Evolutionary conservation across 257 asterid species (phyloP).

Genomic region (Jacaranda copaia): DNA sequence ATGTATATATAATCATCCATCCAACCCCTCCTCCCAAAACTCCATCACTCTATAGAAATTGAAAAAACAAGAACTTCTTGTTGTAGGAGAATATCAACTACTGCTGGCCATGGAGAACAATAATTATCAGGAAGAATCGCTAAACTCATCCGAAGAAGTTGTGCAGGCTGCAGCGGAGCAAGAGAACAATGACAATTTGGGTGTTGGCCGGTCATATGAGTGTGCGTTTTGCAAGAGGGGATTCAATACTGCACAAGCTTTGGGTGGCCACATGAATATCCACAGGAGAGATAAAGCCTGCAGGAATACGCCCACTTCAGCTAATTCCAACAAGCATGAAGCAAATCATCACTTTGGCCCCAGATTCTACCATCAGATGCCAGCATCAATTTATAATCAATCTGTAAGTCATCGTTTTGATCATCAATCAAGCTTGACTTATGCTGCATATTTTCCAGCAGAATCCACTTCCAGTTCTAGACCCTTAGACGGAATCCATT

Average conservation of each 20-base stretch:
- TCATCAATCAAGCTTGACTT: neutral
- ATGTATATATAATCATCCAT: neutral
- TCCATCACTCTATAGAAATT: no score
- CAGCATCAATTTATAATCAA: neutral
- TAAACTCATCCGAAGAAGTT: slow-evolving; percentile 17
- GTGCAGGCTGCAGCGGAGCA: neutral
- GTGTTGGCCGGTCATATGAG: slow-evolving; percentile 58
- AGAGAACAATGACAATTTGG: slow-evolving; percentile 9
- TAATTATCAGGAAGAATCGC: slow-evolving; percentile 20
- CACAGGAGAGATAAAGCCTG: slow-evolving; percentile 53
- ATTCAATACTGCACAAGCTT: slow-evolving; percentile 69
- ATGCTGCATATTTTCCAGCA: slow-evolving; percentile 31
- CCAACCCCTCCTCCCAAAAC: neutral
- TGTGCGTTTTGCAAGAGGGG: slow-evolving; percentile 71
- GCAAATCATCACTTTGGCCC: slow-evolving; percentile 18
- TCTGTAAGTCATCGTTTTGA: neutral
- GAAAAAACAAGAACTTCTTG: no score
- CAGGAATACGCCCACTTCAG: slow-evolving; percentile 36
- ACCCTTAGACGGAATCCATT: slow-evolving; percentile 12
- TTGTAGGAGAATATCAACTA: neutral
- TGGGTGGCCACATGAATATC: slow-evolving; percentile 72
- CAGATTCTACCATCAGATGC: neutral
- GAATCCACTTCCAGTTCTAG: slow-evolving; percentile 6
- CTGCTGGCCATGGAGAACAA: neutral
- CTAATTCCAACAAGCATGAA: neutral